Evolutionary conservation across 306 rosid genomes (phyloP), one percentile per base, ranked within the genome.

Genomic region (Pterocarpus macrocarpus): DNA sequence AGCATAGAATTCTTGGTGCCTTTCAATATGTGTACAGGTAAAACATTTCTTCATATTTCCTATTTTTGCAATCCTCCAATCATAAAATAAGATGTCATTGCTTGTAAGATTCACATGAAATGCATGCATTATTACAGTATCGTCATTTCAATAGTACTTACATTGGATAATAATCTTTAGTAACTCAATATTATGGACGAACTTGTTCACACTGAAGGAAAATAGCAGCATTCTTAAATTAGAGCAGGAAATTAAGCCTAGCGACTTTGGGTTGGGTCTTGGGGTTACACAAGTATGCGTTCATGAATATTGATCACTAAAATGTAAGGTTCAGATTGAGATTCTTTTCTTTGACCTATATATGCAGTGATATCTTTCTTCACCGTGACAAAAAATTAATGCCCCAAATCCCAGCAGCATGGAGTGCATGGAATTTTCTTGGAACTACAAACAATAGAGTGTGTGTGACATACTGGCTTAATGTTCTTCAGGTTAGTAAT

Each of bases 351-450:
- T 86, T 73, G 66, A 71, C 86, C 52, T 90, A 68, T 86, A 63
- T 82, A 90, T 91, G 90, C 98, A 94, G 98, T 86, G 97, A 94
- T 73, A 89, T 91, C 86, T 91, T 76, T 86, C 97, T 94, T 70
- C 98, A 94, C 44, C 97, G 94, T 53, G 98, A 94, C 90, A 85
- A 91, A 92, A 82, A 34, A 44, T 85, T 94, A 52, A 94, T 94
- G 97, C 98, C 98, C 77, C 87, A 66, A 91, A 92, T 92, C 82
- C 92, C 86, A 80, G 91, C 95, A 49, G 97, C 97, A 63, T 94
- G 98, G 98, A 92, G 97, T 81, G 97, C 98, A 6, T 94, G 98
- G 98, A 94, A 92, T 86, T 94, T 91, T 86, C 94, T 91, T 39
- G 97, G 98, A 75, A 77, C 80, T 83, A 82, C 72, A n/a, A 88